These are phyloP conservation scores for Cladosporium sp. DNA, from an alignment of 2,329 filamentous ascomycete species.

Conservation along the genomic window DNA sequence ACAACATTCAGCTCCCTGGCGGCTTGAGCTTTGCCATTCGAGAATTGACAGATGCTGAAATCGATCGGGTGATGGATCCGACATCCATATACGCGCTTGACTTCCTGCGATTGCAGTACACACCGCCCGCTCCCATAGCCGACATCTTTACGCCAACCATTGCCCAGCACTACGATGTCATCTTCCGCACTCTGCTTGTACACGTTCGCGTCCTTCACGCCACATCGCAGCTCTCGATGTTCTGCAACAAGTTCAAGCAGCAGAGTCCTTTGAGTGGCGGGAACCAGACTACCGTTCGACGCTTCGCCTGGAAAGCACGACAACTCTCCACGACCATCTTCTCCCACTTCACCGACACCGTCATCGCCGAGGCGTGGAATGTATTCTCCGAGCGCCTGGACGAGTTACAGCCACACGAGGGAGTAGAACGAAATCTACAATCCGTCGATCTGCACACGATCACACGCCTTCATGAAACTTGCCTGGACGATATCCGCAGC, in stretches of 20 bases:
- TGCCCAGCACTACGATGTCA: constrained; percentile 76
- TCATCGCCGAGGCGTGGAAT: constrained; percentile 71
- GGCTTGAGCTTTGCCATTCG: constrained; percentile 73
- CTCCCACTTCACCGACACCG: constrained; percentile 78
- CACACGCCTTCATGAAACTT: constrained; percentile 29
- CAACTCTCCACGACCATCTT: constrained; percentile 74
- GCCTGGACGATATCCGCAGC: constrained; percentile 32
- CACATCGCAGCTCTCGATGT: constrained; percentile 42
- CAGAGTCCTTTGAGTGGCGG: no score
- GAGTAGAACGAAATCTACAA: constrained; percentile 23
- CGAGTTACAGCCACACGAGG: constrained; percentile 55
- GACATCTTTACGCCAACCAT: constrained; percentile 70
- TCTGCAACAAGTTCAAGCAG: constrained; percentile 24
- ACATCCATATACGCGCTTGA: constrained; percentile 86
- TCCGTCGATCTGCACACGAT: constrained; percentile 28
- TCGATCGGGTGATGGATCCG: constrained; percentile 79
- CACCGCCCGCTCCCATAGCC: constrained; percentile 68
- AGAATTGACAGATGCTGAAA: constrained; percentile 73
- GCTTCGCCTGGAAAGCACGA: constrained; percentile 70
- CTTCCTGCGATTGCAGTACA: constrained; percentile 85
- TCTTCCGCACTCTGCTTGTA: constrained; percentile 79
- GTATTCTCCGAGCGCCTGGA: constrained; percentile 67
- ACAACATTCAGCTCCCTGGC: constrained; percentile 39
- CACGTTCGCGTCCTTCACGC: constrained; percentile 70
- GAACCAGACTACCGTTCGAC: neutral